Conservation (phyloP, 164 flowering plant species). For the Piper betle region DNA sequence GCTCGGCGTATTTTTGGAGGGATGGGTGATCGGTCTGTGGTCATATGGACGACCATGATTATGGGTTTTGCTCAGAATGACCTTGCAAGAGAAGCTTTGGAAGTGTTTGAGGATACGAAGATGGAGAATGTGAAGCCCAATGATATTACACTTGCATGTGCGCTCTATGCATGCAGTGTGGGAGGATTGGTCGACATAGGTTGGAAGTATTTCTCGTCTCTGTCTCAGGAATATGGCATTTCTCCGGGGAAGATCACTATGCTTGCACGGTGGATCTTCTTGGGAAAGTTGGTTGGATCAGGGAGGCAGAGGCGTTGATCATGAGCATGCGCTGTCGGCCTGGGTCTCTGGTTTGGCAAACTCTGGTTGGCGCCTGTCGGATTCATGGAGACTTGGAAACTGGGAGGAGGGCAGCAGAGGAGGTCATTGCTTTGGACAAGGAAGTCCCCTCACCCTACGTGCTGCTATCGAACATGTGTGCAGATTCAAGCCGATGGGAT, state of each 20-base stretch:
- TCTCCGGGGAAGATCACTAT: no score
- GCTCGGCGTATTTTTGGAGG: constrained; percentile 29
- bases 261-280: no score
- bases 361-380: constrained; percentile 54
- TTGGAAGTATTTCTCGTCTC: constrained; percentile 48
- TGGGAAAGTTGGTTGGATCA: no score
- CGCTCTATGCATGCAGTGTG: constrained; percentile 67
- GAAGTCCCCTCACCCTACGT: constrained; percentile 55
- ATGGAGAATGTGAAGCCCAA: constrained; percentile 36
- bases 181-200: constrained; percentile 52
- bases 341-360: no score
- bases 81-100: constrained; percentile 33
- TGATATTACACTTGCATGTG: constrained; percentile 48
- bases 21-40: constrained; percentile 36
- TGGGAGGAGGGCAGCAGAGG: constrained; percentile 48
- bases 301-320: no score
- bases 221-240: constrained; percentile 34
- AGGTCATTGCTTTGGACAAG: constrained; percentile 32
- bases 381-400: constrained; percentile 52
- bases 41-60: constrained; percentile 76
- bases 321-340: no score
- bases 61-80: constrained; percentile 78
- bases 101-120: constrained; percentile 46
- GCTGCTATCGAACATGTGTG: constrained; percentile 50
- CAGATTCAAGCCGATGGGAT: constrained; percentile 45